A percentile compares a stretch with the other conserved stretches of the same genome.
These are phyloP conservation scores for Mycena floridula DNA, from an alignment of 768 basidiomycete species.

Conservation along the genomic window DNA sequence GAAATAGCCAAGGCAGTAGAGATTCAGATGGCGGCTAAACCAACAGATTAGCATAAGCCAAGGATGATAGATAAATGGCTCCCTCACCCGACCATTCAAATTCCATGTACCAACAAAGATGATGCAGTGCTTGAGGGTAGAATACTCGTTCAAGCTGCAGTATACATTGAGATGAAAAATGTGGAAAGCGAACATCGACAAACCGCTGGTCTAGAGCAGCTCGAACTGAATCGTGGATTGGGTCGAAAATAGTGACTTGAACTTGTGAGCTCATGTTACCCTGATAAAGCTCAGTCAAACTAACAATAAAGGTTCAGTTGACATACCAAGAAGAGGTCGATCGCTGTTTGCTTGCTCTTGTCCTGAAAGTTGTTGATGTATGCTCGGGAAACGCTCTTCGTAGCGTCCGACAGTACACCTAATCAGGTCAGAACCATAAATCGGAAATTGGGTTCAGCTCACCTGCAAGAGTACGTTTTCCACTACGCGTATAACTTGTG, in stretches of 20 bases:
- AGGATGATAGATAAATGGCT: slow-evolving; percentile 1
- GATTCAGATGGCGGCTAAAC: slow-evolving; percentile 71
- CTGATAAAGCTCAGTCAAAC: slow-evolving; percentile 35
- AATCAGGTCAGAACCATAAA: slow-evolving; percentile 8
- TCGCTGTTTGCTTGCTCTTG: slow-evolving; percentile 87
- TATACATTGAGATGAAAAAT: slow-evolving; percentile 1
- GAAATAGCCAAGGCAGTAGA: slow-evolving; percentile 87
- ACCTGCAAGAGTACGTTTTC: slow-evolving; percentile 91
- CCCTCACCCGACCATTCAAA: slow-evolving; percentile 77
- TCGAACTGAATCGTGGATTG: slow-evolving; percentile 84
- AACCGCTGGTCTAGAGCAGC: slow-evolving; percentile 66
- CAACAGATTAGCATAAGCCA: slow-evolving; percentile 3
- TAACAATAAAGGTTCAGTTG: not conserved
- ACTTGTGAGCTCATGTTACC: slow-evolving; percentile 88
- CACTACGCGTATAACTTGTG: slow-evolving; percentile 91
- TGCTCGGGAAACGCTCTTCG: slow-evolving; percentile 91
- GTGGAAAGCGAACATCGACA: slow-evolving; percentile 5
- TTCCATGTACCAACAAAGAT: slow-evolving; percentile 96
- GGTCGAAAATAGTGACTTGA: slow-evolving; percentile 89
- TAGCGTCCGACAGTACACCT: slow-evolving; percentile 93
- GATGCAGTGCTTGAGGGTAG: slow-evolving; percentile 60
- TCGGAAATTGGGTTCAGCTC: not conserved
- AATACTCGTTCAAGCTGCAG: slow-evolving; percentile 75
- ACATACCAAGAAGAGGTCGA: slow-evolving; percentile 90
- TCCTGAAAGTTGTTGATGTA: slow-evolving; percentile 99